Conservation (phyloP, 768 basidiomycete species). For the Cystobasidium ongulense region DNA sequence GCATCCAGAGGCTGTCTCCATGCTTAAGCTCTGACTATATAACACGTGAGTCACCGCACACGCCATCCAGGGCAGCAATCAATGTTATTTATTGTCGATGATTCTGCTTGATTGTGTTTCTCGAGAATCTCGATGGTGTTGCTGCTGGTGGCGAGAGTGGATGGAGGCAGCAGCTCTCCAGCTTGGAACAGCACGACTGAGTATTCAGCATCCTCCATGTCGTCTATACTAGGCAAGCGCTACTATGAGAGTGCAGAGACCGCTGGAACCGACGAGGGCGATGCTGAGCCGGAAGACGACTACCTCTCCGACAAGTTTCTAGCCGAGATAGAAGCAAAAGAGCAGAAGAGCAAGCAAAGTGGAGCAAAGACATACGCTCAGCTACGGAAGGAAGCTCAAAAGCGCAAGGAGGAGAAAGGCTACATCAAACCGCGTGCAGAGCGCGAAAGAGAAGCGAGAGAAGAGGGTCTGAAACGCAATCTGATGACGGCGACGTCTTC, state of each 20-base stretch:
- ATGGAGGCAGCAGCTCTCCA: background rate
- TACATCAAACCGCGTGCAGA: constrained; percentile 30
- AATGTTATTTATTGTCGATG: background rate
- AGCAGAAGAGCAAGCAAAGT: background rate
- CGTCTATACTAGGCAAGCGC: background rate
- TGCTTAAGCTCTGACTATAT: no score
- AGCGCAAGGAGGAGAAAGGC: constrained; percentile 18
- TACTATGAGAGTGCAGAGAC: background rate
- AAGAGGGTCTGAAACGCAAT: constrained; percentile 34
- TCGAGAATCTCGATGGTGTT: background rate
- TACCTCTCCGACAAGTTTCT: constrained; percentile 34
- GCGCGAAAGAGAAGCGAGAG: constrained; percentile 35
- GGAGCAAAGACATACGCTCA: constrained; percentile 33
- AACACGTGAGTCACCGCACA: background rate
- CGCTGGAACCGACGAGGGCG: constrained; percentile 25
- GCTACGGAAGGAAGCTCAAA: constrained; percentile 33
- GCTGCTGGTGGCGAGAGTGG: background rate
- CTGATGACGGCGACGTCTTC: constrained; percentile 26
- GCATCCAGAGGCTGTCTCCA: no score
- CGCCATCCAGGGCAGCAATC: background rate
- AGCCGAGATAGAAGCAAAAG: background rate
- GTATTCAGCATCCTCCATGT: background rate
- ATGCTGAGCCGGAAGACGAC: constrained; percentile 34
- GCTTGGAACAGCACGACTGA: background rate
- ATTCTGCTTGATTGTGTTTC: background rate